Conservation (phyloP, 306 rosid species). For the Malus domestica region DNA sequence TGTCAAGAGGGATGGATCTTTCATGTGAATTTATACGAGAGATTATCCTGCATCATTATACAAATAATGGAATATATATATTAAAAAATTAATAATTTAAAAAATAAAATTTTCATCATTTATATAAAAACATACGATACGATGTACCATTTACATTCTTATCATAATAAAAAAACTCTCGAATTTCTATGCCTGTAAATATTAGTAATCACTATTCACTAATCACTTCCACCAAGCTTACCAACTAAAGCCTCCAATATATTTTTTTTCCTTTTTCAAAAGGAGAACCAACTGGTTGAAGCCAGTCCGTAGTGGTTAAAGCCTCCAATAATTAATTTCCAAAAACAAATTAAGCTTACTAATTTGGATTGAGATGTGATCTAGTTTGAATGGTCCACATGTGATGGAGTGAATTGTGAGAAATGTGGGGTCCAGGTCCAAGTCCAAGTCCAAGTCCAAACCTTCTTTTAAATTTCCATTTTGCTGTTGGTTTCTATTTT, state of each 20-base stretch:
- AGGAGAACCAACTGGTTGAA: no score
- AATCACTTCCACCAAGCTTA: background rate
- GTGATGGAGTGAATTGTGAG: slow-evolving; percentile 47
- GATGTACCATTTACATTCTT: no score
- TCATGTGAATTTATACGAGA: background rate
- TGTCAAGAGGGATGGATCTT: background rate
- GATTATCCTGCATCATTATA: no score
- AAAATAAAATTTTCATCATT: no score
- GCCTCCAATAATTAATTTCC: background rate
- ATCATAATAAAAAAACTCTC: no score
- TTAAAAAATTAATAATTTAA: no score
- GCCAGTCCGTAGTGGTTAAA: background rate
- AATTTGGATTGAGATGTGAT: background rate
- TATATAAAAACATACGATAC: no score
- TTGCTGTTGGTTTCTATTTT: background rate
- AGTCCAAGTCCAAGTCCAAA: background rate
- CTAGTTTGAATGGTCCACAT: slow-evolving; percentile 6
- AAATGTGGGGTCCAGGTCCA: background rate
- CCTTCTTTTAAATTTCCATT: background rate
- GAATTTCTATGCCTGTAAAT: background rate
- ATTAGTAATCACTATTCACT: background rate
- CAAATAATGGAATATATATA: no score
- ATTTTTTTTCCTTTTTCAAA: no score
- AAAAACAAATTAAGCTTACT: background rate
- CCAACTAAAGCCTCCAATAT: background rate